Conservation (phyloP, 2,329 filamentous ascomycete genomes). For the Fusarium nurragi region DNA sequence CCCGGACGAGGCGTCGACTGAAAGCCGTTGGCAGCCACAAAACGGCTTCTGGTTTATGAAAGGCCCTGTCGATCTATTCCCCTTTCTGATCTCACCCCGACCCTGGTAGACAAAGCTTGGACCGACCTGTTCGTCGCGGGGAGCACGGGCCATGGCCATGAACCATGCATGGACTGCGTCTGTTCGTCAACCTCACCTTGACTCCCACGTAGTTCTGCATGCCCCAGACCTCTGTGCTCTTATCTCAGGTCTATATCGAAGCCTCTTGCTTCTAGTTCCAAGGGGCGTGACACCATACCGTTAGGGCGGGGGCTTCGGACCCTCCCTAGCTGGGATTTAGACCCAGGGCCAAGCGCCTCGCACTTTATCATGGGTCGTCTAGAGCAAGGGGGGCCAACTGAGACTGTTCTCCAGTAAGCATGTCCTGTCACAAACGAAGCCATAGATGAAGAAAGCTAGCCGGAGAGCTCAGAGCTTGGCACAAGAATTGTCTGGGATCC, state of each 20-base stretch:
- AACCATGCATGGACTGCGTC: slow-evolving; percentile 5
- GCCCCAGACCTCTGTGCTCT: slow-evolving; percentile 27
- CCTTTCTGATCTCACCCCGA: slow-evolving; percentile 34
- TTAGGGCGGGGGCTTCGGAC: slow-evolving; percentile 23
- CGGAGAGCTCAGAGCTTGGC: slow-evolving; percentile 37
- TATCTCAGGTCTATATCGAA: slow-evolving; percentile 38
- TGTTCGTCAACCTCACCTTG: slow-evolving; percentile 28
- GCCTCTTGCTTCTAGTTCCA: slow-evolving; percentile 35
- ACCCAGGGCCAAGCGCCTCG: slow-evolving; percentile 23
- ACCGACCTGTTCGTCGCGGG: slow-evolving; percentile 23
- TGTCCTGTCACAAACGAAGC: slow-evolving; percentile 25
- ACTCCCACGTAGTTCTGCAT: slow-evolving; percentile 5
- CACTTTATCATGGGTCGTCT: slow-evolving; percentile 32
- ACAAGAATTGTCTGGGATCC: slow-evolving; percentile 38
- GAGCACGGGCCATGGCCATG: slow-evolving; percentile 15
- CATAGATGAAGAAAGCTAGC: slow-evolving; percentile 34
- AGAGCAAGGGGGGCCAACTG: slow-evolving; percentile 36
- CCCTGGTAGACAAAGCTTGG: slow-evolving; percentile 26
- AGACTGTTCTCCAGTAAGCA: slow-evolving; percentile 31
- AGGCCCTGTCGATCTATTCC: slow-evolving; percentile 40
- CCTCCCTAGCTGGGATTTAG: slow-evolving; percentile 19
- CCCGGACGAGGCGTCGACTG: slow-evolving; percentile 28
- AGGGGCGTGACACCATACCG: slow-evolving; percentile 25
- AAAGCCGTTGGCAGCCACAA: slow-evolving; percentile 33
- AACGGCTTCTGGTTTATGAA: slow-evolving; percentile 30